Conservation (phyloP, 176 grass and related monocot genomes). For the Zoysia japonica region DNA sequence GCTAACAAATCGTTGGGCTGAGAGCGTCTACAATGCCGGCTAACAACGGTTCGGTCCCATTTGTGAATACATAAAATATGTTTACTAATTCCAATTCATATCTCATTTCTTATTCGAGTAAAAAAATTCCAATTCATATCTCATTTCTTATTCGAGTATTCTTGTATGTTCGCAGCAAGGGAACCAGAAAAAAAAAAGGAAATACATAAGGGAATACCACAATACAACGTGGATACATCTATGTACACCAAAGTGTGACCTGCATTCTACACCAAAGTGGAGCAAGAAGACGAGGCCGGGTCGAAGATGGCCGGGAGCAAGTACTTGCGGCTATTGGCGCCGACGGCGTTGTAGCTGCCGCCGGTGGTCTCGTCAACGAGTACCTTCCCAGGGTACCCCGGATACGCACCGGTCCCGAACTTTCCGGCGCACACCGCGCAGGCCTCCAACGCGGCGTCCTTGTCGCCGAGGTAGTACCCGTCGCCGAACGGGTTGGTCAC, state of each 20-base stretch:
- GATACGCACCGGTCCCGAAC: conserved; percentile 51
- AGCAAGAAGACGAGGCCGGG: conserved; percentile 36
- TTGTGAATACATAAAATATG: no score
- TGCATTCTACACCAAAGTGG: conserved; percentile 39
- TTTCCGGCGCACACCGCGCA: conserved; percentile 49
- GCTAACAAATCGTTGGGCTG: neutral
- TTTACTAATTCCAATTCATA: no score
- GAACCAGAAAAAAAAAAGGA: neutral
- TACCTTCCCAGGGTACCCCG: conserved; percentile 53
- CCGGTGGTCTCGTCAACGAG: conserved; percentile 37
- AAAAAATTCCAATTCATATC: no score
- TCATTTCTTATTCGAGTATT: neutral
- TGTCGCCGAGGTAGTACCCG: conserved; percentile 52
- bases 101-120: no score
- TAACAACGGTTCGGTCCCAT: no score
- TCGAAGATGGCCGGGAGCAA: conserved; percentile 49
- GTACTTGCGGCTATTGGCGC: conserved; percentile 44
- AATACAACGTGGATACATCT: neutral
- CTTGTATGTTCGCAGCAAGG: neutral
- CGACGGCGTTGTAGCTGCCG: conserved; percentile 54
- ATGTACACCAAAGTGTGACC: neutral
- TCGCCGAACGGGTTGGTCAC: conserved; percentile 58
- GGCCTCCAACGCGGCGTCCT: conserved; percentile 55
- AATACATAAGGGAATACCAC: neutral
- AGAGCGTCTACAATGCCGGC: neutral